phyloP scores from a whole-genome alignment of 495 filamentous ascomycete genomes.

The Penicillium paxilli region DNA sequence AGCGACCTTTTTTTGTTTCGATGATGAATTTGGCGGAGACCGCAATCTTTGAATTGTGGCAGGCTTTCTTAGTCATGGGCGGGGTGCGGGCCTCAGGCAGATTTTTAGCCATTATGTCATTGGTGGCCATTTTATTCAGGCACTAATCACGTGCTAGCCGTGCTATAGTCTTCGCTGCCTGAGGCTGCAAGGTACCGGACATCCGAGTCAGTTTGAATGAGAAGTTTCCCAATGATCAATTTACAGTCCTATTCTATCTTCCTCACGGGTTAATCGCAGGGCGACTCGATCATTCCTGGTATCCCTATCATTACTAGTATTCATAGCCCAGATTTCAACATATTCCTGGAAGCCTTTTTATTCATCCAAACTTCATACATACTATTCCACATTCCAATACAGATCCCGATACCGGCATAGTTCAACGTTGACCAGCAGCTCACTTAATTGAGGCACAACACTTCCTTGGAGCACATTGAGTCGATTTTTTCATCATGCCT shows the following conservation, averaged over 20 bases:
- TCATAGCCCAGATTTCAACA: too few species aligned
- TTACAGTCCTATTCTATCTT: too few species aligned
- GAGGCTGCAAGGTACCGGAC: not conserved
- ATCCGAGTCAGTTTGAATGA: not conserved
- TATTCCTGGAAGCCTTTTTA: too few species aligned
- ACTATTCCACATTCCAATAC: not conserved
- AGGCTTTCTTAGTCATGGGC: slow-evolving; percentile 31
- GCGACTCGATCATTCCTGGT: too few species aligned
- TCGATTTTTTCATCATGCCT: slow-evolving; percentile 33
- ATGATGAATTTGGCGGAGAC: slow-evolving; percentile 18
- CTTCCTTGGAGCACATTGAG: not conserved
- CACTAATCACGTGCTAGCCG: not conserved
- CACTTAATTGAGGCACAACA: not conserved
- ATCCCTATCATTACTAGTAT: too few species aligned
- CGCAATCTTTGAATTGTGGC: slow-evolving; percentile 37
- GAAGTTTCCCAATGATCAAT: too few species aligned
- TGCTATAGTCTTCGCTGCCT: slow-evolving; percentile 6
- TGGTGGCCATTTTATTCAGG: slow-evolving; percentile 5
- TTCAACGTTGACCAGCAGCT: not conserved
- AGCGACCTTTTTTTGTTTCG: slow-evolving; percentile 10
- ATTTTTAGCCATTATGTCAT: slow-evolving; percentile 24
- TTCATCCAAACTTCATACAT: not conserved
- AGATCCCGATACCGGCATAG: slow-evolving; percentile 16
- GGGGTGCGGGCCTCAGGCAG: slow-evolving; percentile 33
- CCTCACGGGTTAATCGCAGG: too few species aligned